Percentiles rank a stretch among this genome's conserved stretches.
These are phyloP conservation scores for Colletotrichum scovillei DNA, from an alignment of 2,329 filamentous ascomycete genomes.

Conservation along the genomic window DNA sequence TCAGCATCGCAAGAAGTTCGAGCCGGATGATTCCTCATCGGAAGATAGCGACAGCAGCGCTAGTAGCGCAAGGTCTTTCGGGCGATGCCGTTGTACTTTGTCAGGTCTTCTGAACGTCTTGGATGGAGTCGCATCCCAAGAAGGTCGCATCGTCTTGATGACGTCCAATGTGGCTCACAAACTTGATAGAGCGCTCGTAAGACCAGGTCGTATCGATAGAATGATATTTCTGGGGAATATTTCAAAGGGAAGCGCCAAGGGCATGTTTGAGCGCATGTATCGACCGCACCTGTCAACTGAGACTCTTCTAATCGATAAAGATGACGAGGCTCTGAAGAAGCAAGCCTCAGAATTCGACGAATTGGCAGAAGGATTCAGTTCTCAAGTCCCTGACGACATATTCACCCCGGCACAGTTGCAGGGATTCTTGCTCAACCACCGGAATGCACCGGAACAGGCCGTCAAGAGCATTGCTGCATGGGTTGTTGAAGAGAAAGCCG, in stretches of 20 bases:
- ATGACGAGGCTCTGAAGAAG: not conserved
- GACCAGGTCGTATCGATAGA: slow-evolving; percentile 77
- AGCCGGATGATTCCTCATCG: slow-evolving; percentile 28
- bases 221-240: slow-evolving; percentile 74
- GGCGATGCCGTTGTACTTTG: slow-evolving; percentile 52
- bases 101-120: slow-evolving; percentile 76
- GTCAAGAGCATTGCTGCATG: not conserved
- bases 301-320: not conserved
- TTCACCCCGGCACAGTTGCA: slow-evolving; percentile 32
- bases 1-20: slow-evolving; percentile 36
- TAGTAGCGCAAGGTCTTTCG: not conserved
- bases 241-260: slow-evolving; percentile 43
- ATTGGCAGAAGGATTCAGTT: slow-evolving; percentile 5
- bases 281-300: not conserved
- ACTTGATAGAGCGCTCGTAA: slow-evolving; percentile 70
- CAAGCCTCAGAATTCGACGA: not conserved
- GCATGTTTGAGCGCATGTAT: slow-evolving; percentile 35
- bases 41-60: slow-evolving; percentile 42
- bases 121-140: slow-evolving; percentile 74
- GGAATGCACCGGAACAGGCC: not conserved
- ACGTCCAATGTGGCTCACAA: slow-evolving; percentile 75
- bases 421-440: slow-evolving; percentile 26
- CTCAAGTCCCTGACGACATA: slow-evolving; percentile 12
- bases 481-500: slow-evolving; percentile 23
- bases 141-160: slow-evolving; percentile 77